Base-by-base conservation (phyloP, 176 grass and related monocot genomes). In the Melocanna baccifera region DNA sequence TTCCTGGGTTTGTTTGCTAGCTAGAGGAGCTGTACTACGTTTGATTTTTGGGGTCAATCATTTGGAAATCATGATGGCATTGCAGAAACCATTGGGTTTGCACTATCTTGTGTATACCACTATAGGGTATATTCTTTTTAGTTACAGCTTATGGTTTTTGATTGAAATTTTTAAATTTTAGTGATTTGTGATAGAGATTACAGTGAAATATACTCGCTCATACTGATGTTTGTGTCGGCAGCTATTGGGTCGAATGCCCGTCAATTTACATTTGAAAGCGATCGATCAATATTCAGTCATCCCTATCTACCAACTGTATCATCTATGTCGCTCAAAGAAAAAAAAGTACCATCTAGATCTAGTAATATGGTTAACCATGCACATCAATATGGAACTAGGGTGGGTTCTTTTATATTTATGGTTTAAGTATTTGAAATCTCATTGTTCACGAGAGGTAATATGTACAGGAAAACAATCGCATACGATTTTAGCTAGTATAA, bases 41-140 rank as follows among this genome's bases (percentile, higher is more conserved):
- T 90, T 86, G 64, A 81, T 77, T 76, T 90, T 20, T 16, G n/a
- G 34, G 18, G 57, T 73, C 88, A 86, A 83, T 90, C 79, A 90
- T 86, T 78, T 67, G 58, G 48, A 77, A 69, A 82, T 62, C 64
- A 83, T 62, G 9, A 81, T 43, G 69, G 53, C 13, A 19, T 30
- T 4, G 8, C 7, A 4, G 78, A 80, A 78, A 66, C 62, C 22
- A 63, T 79, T 72, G 65, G 26, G 47, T 48, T 62, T 62, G 53
- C 52, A 55, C 13, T 56, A 57, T 16, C 51, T 22, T 76, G 29
- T 20, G 37, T 22, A 13, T 52, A 7, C 26, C 46, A 9, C 41
- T 29, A 16, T 19, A n/a, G n/a, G n/a, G n/a, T n/a, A n/a, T n/a
- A n/a, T n/a, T n/a, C n/a, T n/a, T n/a, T n/a, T n/a, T n/a, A n/a